These are phyloP conservation scores for Cladosporium sp. DNA, from an alignment of 2,329 filamentous ascomycete genomes.

Conservation along the genomic window DNA sequence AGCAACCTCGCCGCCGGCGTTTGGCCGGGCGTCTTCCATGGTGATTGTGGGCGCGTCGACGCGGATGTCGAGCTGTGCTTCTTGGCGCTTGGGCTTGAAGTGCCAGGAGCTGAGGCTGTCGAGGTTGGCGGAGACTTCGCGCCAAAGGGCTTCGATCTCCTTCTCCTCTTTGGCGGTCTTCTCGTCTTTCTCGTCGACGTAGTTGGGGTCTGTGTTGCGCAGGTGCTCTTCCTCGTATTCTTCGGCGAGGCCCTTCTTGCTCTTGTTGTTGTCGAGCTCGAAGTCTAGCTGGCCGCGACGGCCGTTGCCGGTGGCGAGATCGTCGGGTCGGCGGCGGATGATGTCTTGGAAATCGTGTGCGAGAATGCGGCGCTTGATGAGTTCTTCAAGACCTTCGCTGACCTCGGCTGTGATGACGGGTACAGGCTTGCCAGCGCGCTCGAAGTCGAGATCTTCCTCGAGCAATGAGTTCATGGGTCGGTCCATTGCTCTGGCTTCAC, in stretches of 20 bases:
- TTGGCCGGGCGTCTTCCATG: conserved; percentile 94
- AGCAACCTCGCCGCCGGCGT: conserved; percentile 69
- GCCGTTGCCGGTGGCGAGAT: conserved; percentile 58
- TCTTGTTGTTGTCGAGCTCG: conserved; percentile 81
- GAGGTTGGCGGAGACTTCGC: conserved; percentile 70
- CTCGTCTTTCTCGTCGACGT: conserved; percentile 76
- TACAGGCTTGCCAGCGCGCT: conserved; percentile 89
- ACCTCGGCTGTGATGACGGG: conserved; percentile 90
- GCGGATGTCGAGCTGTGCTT: conserved; percentile 78
- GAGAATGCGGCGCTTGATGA: conserved; percentile 91
- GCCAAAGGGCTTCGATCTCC: conserved; percentile 81
- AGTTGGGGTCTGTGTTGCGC: conserved; percentile 71
- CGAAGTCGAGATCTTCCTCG: conserved; percentile 93
- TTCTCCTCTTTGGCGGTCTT: conserved; percentile 70
- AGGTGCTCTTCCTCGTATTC: conserved; percentile 92
- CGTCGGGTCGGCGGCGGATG: conserved; percentile 72
- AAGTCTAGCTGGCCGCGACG: conserved; percentile 63
- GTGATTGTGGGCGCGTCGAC: conserved; percentile 84
- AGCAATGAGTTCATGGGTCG: conserved; percentile 87
- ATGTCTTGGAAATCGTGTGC: conserved; percentile 91
- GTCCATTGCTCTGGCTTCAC: conserved; percentile 78
- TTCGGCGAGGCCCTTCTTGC: conserved; percentile 82
- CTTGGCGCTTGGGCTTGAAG: conserved; percentile 84
- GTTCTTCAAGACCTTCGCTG: conserved; percentile 83
- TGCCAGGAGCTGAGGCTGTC: conserved; percentile 91